Evolutionary conservation across 2,329 filamentous ascomycete species (phyloP).

Genomic region (Cordyceps cateniannulata): DNA sequence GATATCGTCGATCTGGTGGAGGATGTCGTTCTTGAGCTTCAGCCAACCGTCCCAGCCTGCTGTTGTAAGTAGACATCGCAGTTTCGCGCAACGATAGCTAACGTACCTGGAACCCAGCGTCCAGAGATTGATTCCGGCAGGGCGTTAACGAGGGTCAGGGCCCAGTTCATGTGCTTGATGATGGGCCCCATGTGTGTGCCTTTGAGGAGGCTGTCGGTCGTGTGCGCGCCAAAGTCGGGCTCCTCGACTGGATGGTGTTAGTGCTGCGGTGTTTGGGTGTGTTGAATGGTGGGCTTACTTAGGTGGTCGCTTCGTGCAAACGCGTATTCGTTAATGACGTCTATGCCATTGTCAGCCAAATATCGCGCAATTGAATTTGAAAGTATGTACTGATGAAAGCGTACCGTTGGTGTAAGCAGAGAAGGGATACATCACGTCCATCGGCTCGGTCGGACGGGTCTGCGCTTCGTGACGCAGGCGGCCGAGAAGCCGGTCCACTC

Average conservation of each 20-base stretch:
- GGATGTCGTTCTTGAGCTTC: constrained; percentile 33
- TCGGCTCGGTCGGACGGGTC: constrained; percentile 20
- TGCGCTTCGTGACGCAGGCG: constrained; percentile 24
- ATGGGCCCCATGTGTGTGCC: constrained; percentile 32
- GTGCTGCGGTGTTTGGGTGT: neutral
- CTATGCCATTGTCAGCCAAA: constrained; percentile 16
- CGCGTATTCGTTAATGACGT: constrained; percentile 35
- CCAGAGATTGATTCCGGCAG: constrained; percentile 30
- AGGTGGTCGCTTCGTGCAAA: constrained; percentile 30
- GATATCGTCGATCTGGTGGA: constrained; percentile 29
- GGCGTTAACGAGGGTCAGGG: constrained; percentile 28
- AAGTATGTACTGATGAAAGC: neutral
- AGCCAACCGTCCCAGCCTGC: constrained; percentile 31
- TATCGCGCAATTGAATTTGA: neutral
- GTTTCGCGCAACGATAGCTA: constrained; percentile 8
- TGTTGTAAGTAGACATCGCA: constrained; percentile 17
- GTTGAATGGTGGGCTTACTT: constrained; percentile 16
- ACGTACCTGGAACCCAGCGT: constrained; percentile 26
- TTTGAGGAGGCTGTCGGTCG: constrained; percentile 29
- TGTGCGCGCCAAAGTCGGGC: constrained; percentile 28
- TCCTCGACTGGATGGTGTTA: constrained; percentile 23
- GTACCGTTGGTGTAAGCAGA: constrained; percentile 33
- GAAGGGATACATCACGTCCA: constrained; percentile 32
- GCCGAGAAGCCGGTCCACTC: constrained; percentile 27
- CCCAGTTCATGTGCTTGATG: constrained; percentile 31